A percentile compares a stretch with the other conserved stretches of the same genome.
Evolutionary conservation across 805 yeast species (phyloP).

Genomic region (Hyphopichia homilentoma): DNA sequence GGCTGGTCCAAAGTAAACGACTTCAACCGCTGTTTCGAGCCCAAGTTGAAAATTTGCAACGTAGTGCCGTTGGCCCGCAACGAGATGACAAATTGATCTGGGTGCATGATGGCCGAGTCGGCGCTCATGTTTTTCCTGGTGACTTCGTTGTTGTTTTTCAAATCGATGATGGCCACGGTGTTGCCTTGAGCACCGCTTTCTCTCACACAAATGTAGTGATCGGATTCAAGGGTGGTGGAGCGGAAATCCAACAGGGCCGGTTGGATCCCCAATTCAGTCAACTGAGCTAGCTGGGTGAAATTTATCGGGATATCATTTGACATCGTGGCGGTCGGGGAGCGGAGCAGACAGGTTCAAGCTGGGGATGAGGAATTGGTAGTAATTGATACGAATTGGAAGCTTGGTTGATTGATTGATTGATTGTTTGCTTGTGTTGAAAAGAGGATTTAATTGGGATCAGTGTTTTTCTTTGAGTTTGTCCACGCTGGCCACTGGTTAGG

Average conservation of each 20-base stretch:
- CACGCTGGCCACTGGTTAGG: too few species aligned
- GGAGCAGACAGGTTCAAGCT: not conserved
- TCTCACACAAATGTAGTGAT: constrained; percentile 80
- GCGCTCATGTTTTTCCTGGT: constrained; percentile 94
- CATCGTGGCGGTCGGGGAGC: constrained; percentile 9
- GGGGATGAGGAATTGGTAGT: too few species aligned
- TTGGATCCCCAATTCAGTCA: constrained; percentile 81
- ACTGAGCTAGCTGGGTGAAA: constrained; percentile 90
- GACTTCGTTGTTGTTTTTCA: constrained; percentile 72
- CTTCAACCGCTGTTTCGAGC: constrained; percentile 83
- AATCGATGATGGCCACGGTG: constrained; percentile 91
- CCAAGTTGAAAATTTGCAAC: constrained; percentile 88
- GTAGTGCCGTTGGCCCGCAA: constrained; percentile 96
- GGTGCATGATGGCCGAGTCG: constrained; percentile 96
- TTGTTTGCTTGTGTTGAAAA: not conserved
- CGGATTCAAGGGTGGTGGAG: constrained; percentile 92
- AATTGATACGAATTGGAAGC: too few species aligned
- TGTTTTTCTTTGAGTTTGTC: too few species aligned
- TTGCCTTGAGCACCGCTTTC: constrained; percentile 62
- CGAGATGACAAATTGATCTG: constrained; percentile 81
- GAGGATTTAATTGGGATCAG: too few species aligned
- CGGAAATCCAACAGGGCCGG: constrained; percentile 84
- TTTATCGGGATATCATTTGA: constrained; percentile 83
- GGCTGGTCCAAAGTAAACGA: constrained; percentile 84
- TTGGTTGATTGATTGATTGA: constrained; percentile 2